Conservation (phyloP, 371 early-diverging fungal genomes). For the Syncephalastrum monosporum region DNA sequence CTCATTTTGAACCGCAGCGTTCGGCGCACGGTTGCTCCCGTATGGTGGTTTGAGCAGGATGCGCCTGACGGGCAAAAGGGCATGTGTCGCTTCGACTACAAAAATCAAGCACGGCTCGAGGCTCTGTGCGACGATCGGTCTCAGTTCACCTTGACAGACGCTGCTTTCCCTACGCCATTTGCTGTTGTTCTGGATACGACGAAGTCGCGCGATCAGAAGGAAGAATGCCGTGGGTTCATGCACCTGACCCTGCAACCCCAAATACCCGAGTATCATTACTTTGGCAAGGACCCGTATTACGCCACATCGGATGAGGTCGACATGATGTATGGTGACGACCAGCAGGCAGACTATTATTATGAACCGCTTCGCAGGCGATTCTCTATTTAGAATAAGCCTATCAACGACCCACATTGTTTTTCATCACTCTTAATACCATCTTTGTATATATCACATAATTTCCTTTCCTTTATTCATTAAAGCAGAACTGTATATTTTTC, state of each 20-base stretch:
- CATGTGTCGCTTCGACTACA: conserved; percentile 44
- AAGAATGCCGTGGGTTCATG: conserved; percentile 42
- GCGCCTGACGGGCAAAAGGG: conserved; percentile 35
- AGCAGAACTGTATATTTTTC: too few relatives aligned
- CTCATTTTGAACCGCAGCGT: conserved; percentile 27
- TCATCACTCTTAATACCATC: too few relatives aligned
- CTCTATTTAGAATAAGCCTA: too few relatives aligned
- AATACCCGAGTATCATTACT: too few relatives aligned
- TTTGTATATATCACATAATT: too few relatives aligned
- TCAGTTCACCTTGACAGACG: conserved; percentile 29
- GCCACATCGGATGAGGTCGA: too few relatives aligned
- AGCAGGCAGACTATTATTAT: too few relatives aligned
- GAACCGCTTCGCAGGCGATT: too few relatives aligned
- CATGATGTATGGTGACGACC: too few relatives aligned
- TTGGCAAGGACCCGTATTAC: too few relatives aligned
- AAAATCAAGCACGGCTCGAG: conserved; percentile 43
- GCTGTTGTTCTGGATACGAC: conserved; percentile 29
- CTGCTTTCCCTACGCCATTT: conserved; percentile 33
- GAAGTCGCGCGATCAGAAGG: conserved; percentile 31
- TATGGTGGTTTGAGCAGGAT: conserved; percentile 52
- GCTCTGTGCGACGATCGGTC: conserved; percentile 45
- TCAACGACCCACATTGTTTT: too few relatives aligned
- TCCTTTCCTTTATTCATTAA: too few relatives aligned
- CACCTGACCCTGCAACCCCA: conserved; percentile 10
- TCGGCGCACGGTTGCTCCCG: conserved; percentile 36